Conservation (phyloP, 371 early-diverging fungal genomes). For the Apophysomyces sp. region DNA sequence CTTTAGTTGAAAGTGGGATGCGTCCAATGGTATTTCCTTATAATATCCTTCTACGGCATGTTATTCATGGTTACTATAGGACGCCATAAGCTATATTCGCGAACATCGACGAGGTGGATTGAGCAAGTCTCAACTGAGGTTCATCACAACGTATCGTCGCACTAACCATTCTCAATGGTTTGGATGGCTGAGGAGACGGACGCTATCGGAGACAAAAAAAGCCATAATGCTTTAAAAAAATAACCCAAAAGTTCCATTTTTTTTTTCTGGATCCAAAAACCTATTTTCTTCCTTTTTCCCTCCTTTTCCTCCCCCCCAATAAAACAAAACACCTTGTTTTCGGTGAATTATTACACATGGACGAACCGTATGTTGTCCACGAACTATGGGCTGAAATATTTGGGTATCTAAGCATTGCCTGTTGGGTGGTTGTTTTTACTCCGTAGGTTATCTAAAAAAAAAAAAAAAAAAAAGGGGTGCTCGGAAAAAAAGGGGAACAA, state of each 20-base stretch:
- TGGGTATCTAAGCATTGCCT: slow-evolving; percentile 57
- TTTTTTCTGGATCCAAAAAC: background rate
- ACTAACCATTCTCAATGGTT: background rate
- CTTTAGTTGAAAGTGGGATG: slow-evolving; percentile 68
- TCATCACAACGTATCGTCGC: slow-evolving; percentile 13
- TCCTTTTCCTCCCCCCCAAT: background rate
- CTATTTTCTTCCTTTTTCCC: background rate
- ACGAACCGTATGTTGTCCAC: background rate
- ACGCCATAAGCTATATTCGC: slow-evolving; percentile 63
- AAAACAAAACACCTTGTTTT: background rate
- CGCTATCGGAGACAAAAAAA: background rate
- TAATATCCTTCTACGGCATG: background rate
- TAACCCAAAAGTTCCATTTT: background rate
- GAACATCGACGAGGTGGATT: slow-evolving; percentile 64
- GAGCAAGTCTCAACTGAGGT: slow-evolving; percentile 64
- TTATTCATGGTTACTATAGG: slow-evolving; percentile 18
- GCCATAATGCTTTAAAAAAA: background rate
- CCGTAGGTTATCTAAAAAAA: slow-evolving; percentile 51
- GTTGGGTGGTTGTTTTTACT: slow-evolving; percentile 70
- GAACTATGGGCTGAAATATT: slow-evolving; percentile 30
- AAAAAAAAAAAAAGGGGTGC: slow-evolving; percentile 5
- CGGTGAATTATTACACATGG: background rate
- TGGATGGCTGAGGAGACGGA: background rate
- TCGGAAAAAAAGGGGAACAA: no score
- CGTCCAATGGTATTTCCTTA: slow-evolving; percentile 53